Base-by-base conservation (phyloP, 1,139 yeast species). In the Candida mesenterica region DNA sequence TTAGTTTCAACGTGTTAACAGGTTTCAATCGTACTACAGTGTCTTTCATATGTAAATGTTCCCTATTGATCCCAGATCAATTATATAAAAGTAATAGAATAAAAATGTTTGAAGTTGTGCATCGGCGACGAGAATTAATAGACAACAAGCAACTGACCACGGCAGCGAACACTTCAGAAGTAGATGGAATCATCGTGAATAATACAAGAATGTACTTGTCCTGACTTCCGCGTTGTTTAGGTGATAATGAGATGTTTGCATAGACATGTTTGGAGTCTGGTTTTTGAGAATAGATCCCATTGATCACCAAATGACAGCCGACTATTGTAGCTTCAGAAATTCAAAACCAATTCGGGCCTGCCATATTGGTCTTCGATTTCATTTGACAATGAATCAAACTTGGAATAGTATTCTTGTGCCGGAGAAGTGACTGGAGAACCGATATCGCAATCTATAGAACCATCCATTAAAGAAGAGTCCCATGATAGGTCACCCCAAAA, bases 401-500 rank as follows among this genome's bases (percentile, higher is more conserved):
- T 25, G 5, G 28, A 25, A 14, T 25, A 25, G 10, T 5, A 12
- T 15, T 25, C 28, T 15, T 17, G 12, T n/a, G 12, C 22, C 7
- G 30, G 30, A 4, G 37, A 30, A 6, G 40, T 37, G 6, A 25
- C 33, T n/a, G 40, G 34, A 16, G 36, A 32, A 3, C 24, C 27
- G 10, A 33, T 33, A n/a, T 32, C 35, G 14, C 30, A 36, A 10
- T 36, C 34, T 13, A 30, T 22, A 31, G 33, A 30, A 14, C 27
- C 32, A 14, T 37, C 34, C 34, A 33, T 33, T 18, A 37, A 30
- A 29, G 35, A 34, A 13, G 17, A 13, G 17, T 30, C 40, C 40
- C 40, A 37, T 16, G 39, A 28, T 8, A 31, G 26, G 10, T 37
- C 37, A 13, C 27, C 28, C 9, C 15, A 25, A 14, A 25, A 25